These are phyloP conservation scores for Lunularia cruciata DNA, from an alignment of 225 moss, liverwort and hornwort genomes.

Conservation along the genomic window DNA sequence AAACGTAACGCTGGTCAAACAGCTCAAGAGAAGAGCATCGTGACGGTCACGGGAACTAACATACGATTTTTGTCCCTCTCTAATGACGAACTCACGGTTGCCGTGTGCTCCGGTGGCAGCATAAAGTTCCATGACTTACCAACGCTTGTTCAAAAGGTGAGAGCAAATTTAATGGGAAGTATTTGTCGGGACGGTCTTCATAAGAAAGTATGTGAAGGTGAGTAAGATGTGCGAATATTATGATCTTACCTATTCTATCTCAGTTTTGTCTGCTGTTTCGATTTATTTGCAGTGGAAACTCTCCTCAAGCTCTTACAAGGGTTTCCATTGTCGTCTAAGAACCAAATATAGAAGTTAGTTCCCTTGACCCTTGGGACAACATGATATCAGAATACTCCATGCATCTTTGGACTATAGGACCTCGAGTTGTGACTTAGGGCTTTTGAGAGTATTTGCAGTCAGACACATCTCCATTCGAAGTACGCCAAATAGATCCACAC, in stretches of 20 bases:
- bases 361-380: no score
- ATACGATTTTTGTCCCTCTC: slow-evolving; percentile 72
- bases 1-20: slow-evolving; percentile 39
- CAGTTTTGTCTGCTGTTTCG: no score
- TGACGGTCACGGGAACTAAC: slow-evolving; percentile 47
- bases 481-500: slow-evolving; percentile 39
- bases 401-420: no score
- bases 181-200: neutral
- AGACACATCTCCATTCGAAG: slow-evolving; percentile 61
- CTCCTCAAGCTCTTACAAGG: no score
- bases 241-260: no score
- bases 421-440: no score
- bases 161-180: neutral
- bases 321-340: no score
- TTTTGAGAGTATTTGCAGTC: no score
- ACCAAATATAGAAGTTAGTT: no score
- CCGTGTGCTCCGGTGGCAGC: slow-evolving; percentile 59
- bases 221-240: no score
- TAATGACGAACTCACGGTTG: slow-evolving; percentile 78
- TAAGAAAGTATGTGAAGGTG: neutral
- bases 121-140: slow-evolving; percentile 74
- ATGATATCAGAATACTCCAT: no score
- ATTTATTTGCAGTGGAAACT: no score
- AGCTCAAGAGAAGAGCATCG: slow-evolving; percentile 52
- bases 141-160: slow-evolving; percentile 74